phyloP scores from a whole-genome alignment of 1,284 basidiomycete genomes.

The Macrocybe sp. region DNA sequence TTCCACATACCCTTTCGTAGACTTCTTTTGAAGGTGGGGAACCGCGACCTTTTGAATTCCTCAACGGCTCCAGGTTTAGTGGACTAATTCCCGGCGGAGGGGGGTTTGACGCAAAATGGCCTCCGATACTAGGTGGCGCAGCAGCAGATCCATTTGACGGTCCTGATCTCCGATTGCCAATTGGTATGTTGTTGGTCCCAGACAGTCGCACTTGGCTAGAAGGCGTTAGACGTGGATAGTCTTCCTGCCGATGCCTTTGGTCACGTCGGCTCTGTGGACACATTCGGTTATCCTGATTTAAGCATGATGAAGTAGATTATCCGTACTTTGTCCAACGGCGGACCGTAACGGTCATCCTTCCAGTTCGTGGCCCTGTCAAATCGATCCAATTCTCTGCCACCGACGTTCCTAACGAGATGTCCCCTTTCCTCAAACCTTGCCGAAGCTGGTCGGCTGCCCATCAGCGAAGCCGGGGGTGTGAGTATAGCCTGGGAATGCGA shows the following conservation, averaged over 20 bases:
- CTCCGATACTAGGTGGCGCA: constrained; percentile 1
- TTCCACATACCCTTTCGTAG: constrained; percentile 20
- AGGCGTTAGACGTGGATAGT: constrained; percentile 12
- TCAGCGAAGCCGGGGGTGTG: too few species aligned
- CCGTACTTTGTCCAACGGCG: too few species aligned
- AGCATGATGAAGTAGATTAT: too few species aligned
- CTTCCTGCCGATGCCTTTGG: constrained; percentile 10
- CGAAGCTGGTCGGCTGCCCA: too few species aligned
- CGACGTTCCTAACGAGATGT: too few species aligned
- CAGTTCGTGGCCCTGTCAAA: too few species aligned
- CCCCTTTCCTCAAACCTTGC: too few species aligned
- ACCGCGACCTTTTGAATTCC: constrained; percentile 15
- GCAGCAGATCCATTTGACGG: neutral
- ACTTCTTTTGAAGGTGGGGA: constrained; percentile 16
- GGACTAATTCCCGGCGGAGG: constrained; percentile 4
- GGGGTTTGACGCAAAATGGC: neutral
- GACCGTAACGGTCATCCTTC: too few species aligned
- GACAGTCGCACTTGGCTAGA: constrained; percentile 15
- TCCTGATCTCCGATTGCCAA: constrained; percentile 20
- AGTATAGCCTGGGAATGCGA: too few species aligned
- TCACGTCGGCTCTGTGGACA: constrained; percentile 12
- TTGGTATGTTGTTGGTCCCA: constrained; percentile 33
- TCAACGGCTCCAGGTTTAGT: constrained; percentile 9
- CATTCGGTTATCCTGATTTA: too few species aligned
- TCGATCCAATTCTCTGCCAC: too few species aligned